Evolutionary conservation across 352 stramenopile species (phyloP).

Genomic region (Salisapilia sapeloensis): DNA sequence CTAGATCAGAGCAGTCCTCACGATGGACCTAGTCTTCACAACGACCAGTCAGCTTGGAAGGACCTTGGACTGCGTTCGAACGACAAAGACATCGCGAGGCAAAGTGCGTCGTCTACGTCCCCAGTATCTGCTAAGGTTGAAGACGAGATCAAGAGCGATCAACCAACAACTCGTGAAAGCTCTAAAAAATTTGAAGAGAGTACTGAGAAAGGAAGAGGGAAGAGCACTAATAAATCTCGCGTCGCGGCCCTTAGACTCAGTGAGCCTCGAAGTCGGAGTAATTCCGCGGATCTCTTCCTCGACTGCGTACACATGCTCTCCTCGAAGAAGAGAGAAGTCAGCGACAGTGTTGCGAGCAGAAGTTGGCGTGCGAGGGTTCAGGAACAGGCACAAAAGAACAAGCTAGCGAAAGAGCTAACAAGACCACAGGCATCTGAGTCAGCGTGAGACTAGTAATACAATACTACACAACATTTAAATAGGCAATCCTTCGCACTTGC

Average conservation of each 20-base stretch:
- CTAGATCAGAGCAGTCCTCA: no score
- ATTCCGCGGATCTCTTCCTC: constrained; percentile 71
- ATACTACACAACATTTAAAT: no score
- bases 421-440: no score
- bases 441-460: no score
- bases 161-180: no score
- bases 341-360: neutral
- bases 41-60: constrained; percentile 36
- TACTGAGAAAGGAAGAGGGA: no score
- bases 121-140: no score
- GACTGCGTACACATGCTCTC: constrained; percentile 62
- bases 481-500: no score
- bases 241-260: constrained; percentile 23
- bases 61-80: constrained; percentile 13
- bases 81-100: no score
- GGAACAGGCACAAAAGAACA: neutral
- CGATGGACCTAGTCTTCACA: constrained; percentile 20
- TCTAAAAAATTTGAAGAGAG: no score
- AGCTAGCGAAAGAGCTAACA: neutral
- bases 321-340: neutral
- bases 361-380: neutral
- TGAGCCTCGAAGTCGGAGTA: constrained; percentile 27
- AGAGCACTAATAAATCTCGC: constrained; percentile 35
- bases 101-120: no score
- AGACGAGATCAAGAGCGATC: no score